phyloP scores from a whole-genome alignment of 2,329 filamentous ascomycete genomes.

The Penicillium sp. region DNA sequence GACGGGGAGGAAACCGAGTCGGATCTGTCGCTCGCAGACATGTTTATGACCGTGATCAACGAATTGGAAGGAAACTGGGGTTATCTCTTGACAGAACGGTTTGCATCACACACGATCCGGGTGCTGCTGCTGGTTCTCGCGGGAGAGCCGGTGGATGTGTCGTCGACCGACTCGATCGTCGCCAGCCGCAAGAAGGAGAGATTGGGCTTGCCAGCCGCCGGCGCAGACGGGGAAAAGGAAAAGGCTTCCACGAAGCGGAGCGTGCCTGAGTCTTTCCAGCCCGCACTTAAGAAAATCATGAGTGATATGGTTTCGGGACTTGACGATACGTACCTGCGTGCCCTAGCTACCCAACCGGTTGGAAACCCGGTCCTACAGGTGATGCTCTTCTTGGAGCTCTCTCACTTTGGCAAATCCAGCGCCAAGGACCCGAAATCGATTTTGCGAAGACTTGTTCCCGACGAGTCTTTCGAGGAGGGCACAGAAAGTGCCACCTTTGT shows the following conservation, averaged over 20 bases:
- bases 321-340: constrained; percentile 72
- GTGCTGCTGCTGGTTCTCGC: constrained; percentile 81
- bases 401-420: constrained; percentile 63
- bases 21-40: constrained; percentile 67
- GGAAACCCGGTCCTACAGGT: constrained; percentile 93
- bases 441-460: constrained; percentile 71
- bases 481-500: constrained; percentile 74
- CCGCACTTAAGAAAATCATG: constrained; percentile 76
- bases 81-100: constrained; percentile 77
- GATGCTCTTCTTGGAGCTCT: constrained; percentile 78
- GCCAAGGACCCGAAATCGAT: constrained; percentile 63
- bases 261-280: constrained; percentile 73
- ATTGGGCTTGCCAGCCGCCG: constrained; percentile 56
- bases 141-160: constrained; percentile 69
- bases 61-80: constrained; percentile 83
- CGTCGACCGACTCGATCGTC: constrained; percentile 65
- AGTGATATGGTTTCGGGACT: constrained; percentile 67
- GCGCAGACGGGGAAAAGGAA: constrained; percentile 52
- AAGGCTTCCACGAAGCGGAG: constrained; percentile 42
- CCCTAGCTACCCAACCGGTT: constrained; percentile 80
- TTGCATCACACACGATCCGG: constrained; percentile 84
- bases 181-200: constrained; percentile 92
- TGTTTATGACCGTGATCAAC: constrained; percentile 76
- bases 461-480: constrained; percentile 67
- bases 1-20: constrained; percentile 44